Conservation (phyloP, 139 green algal genomes). For the Chlamydomonas applanata region DNA sequence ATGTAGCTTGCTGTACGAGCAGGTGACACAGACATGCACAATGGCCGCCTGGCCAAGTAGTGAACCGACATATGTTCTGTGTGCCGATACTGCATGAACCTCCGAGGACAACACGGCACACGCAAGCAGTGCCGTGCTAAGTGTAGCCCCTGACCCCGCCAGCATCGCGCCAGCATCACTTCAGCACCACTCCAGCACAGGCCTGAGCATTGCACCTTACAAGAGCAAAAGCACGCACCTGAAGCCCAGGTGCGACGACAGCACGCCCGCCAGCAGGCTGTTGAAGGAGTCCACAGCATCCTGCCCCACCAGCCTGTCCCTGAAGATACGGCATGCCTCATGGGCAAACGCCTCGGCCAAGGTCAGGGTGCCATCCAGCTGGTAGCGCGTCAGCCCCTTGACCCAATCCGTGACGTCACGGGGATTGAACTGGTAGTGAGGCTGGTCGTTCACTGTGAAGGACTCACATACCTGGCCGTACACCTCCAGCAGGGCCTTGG, state of each 20-base stretch:
- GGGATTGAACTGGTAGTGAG: conserved; percentile 70
- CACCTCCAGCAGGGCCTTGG: conserved; percentile 58
- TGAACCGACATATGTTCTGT: too few species aligned
- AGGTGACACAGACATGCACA: too few species aligned
- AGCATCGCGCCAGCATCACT: too few species aligned
- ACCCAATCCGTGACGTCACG: conserved; percentile 64
- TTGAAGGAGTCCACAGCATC: conserved; percentile 40
- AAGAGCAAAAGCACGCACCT: conserved; percentile 7
- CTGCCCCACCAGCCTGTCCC: conserved; percentile 52
- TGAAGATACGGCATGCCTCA: conserved; percentile 60
- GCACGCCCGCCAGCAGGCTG: conserved; percentile 15
- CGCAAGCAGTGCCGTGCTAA: too few species aligned
- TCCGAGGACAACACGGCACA: too few species aligned
- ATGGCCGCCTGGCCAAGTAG: too few species aligned
- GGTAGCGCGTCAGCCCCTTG: conserved; percentile 33
- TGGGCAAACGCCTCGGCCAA: conserved; percentile 50
- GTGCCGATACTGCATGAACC: too few species aligned
- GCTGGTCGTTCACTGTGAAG: conserved; percentile 49
- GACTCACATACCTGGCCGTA: conserved; percentile 42
- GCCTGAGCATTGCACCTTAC: too few species aligned
- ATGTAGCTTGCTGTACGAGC: too few species aligned
- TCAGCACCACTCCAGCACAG: too few species aligned
- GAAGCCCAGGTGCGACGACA: conserved; percentile 19
- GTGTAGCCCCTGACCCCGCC: too few species aligned
- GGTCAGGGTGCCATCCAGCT: conserved; percentile 17